Evolutionary conservation across 1,284 basidiomycete species (phyloP).

Genomic region (Rhodotorula mucilaginosa): DNA sequence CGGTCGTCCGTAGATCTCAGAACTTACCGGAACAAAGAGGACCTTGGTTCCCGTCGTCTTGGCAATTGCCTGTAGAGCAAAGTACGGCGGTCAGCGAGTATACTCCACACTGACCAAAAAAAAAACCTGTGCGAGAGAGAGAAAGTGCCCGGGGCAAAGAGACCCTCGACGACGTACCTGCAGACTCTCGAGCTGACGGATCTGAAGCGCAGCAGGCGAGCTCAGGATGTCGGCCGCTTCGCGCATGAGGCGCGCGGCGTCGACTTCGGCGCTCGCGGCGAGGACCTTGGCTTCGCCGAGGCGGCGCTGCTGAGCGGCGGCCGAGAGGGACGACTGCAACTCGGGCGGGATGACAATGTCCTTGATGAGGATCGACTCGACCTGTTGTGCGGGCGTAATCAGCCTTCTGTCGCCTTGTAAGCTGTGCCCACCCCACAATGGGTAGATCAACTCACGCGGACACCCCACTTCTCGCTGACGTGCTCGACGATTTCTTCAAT

Average conservation of each 20-base stretch:
- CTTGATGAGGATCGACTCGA: constrained; percentile 46
- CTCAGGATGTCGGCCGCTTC: constrained; percentile 30
- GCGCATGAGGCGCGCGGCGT: constrained; percentile 25
- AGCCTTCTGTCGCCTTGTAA: too few species aligned
- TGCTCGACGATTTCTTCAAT: constrained; percentile 81
- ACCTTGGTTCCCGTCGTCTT: neutral
- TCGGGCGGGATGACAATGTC: constrained; percentile 88
- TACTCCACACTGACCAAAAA: too few species aligned
- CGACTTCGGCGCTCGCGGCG: constrained; percentile 79
- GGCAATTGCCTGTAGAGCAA: constrained; percentile 52
- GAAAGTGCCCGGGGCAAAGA: too few species aligned
- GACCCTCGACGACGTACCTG: neutral
- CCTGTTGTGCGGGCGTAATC: constrained; percentile 14
- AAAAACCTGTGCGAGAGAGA: too few species aligned
- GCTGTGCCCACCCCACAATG: too few species aligned
- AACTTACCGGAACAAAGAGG: constrained; percentile 39
- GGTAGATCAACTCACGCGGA: constrained; percentile 78
- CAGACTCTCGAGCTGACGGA: constrained; percentile 62
- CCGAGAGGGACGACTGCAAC: constrained; percentile 85
- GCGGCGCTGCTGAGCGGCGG: constrained; percentile 87
- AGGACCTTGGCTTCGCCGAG: constrained; percentile 95
- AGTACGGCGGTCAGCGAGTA: neutral
- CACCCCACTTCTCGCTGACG: constrained; percentile 73
- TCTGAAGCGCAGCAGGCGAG: constrained; percentile 66
- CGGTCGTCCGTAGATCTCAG: neutral